A percentile compares a stretch with the other conserved stretches of the same genome.
phyloP scores from a whole-genome alignment of 208 protist genomes.

The Crithidia bombi region DNA sequence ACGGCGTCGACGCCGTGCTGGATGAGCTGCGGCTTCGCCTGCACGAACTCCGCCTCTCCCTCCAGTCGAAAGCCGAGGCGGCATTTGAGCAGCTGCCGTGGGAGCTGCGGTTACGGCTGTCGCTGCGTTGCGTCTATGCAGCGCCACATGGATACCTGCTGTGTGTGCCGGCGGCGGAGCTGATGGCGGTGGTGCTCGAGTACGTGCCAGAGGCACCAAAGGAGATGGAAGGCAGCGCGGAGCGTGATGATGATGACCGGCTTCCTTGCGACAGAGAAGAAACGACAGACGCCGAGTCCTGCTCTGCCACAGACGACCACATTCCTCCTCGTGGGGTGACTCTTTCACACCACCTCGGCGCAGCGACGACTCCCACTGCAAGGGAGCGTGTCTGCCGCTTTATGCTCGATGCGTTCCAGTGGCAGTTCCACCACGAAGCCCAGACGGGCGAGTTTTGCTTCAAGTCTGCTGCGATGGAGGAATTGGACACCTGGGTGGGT shows the following conservation, averaged over 20 bases:
- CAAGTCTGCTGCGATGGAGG: constrained; percentile 64
- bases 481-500: constrained; percentile 74
- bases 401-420: constrained; percentile 38
- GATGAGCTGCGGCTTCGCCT: constrained; percentile 40
- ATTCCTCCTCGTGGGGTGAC: no score
- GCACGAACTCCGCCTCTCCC: constrained; percentile 29
- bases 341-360: no score
- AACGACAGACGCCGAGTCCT: neutral
- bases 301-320: neutral
- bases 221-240: neutral
- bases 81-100: constrained; percentile 31
- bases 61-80: constrained; percentile 32
- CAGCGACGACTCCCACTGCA: neutral
- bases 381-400: constrained; percentile 12
- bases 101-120: constrained; percentile 23
- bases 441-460: constrained; percentile 53
- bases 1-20: constrained; percentile 40
- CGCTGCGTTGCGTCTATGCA: constrained; percentile 35
- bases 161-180: constrained; percentile 21
- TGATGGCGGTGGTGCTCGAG: constrained; percentile 7
- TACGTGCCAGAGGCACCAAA: neutral
- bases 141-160: constrained; percentile 44
- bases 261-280: neutral
- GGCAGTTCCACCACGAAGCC: constrained; percentile 43
- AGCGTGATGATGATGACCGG: neutral